A percentile compares a stretch with the other conserved stretches of the same genome.
phyloP scores from a whole-genome alignment of 345 rosid species.

The Salix suchowensis region DNA sequence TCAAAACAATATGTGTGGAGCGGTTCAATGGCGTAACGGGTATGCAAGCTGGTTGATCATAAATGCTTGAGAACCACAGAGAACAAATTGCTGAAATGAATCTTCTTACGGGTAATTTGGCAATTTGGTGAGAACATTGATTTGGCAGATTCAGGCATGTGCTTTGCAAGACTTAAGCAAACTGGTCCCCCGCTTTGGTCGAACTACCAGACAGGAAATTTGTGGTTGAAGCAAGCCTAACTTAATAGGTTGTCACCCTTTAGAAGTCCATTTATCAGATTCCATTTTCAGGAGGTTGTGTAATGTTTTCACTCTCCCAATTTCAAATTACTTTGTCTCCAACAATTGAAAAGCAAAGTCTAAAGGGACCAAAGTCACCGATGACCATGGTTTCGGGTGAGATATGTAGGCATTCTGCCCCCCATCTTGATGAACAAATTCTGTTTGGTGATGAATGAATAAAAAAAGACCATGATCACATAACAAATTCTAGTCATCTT shows the following conservation, averaged over 20 bases:
- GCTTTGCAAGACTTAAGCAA: neutral
- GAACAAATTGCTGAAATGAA: neutral
- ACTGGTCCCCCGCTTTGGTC: neutral
- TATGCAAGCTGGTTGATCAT: neutral
- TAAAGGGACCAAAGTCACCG: neutral
- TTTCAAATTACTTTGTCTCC: neutral
- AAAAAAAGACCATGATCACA: neutral
- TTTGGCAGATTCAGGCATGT: neutral
- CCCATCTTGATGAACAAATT: no score
- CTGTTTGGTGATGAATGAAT: no score
- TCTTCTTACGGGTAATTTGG: neutral
- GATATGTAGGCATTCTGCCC: no score
- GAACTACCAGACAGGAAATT: neutral
- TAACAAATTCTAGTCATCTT: no score
- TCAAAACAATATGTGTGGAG: no score
- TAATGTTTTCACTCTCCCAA: neutral
- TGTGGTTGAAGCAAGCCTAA: neutral
- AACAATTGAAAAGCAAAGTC: neutral
- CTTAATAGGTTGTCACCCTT: neutral
- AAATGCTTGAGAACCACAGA: neutral
- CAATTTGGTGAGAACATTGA: neutral
- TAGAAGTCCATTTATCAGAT: neutral
- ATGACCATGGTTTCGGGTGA: no score
- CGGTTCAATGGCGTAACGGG: no score
- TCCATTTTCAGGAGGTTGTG: neutral